Base-by-base conservation (phyloP, 345 rosid genomes). In the Dipteronia dyeriana region DNA sequence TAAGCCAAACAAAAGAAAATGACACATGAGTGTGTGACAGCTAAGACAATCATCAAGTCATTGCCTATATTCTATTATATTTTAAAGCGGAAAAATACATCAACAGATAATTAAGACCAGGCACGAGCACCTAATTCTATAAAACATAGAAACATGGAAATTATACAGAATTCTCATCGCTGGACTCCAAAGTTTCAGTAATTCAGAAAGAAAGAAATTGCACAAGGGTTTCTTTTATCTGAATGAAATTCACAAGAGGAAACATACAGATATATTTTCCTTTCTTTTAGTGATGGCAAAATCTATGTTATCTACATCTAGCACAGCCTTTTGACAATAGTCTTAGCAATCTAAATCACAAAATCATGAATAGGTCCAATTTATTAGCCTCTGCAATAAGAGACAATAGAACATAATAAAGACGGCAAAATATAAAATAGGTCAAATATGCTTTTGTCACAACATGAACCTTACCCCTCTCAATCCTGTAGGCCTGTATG, bases 401-500 rank as follows among this genome's bases (percentile, higher is more conserved):
- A 74, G 8, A n/a, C 25, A 1, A 63, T 26, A 45, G 2, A 25
- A 60, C 8, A 25, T 34, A 34, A 22, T 31, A 7, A 64, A 45
- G 49, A 41, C 5, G 34, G 56, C 9, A 17, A 43, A 60, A 78
- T 53, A 68, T 6, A 56, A 80, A 61, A 20, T 9, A 49, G 75
- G 62, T 29, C 64, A 26, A 45, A 62, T n/a, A 62, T 19, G 25
- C 38, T 63, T 54, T 71, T 25, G 51, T 74, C 75, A 62, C 47
- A 62, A 63, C 54, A 57, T 84, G 74, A 34, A 79, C 74, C 71
- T 82, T 86, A 93, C 98, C 85, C 89, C 90, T 62, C 83, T 86
- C 11, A 39, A 47, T 45, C 67, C 53, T 13, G 61, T 63, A 45
- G 99, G 99, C 74, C 63, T 91, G 91, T 95, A 95, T n/a, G 68